phyloP scores from a whole-genome alignment of 164 flowering plant species.

The Magnolia changhungtana region DNA sequence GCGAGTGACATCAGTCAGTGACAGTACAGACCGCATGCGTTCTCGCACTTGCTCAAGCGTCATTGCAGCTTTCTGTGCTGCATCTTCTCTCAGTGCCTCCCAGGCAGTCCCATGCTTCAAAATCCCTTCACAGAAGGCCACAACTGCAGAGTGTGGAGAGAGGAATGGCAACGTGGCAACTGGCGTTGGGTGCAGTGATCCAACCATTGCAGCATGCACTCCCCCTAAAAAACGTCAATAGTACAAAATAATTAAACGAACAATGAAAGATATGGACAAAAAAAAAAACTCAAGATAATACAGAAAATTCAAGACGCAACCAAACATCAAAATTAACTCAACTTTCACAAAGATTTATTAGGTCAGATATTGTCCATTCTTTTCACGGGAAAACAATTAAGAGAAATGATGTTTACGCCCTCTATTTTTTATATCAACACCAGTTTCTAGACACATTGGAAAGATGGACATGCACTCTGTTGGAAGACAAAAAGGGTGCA shows the following conservation, averaged over 20 bases:
- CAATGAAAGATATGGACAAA: background rate
- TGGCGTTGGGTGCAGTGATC: slow-evolving; percentile 92
- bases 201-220: slow-evolving; percentile 99
- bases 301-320: background rate
- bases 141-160: slow-evolving; percentile 94
- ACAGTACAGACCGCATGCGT: slow-evolving; percentile 75
- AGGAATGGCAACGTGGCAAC: slow-evolving; percentile 96
- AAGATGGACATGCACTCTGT: background rate
- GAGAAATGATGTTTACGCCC: background rate
- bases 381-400: background rate
- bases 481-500: background rate
- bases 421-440: background rate
- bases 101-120: slow-evolving; percentile 91
- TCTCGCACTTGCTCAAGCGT: slow-evolving; percentile 87
- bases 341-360: background rate
- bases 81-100: slow-evolving; percentile 86
- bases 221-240: slow-evolving; percentile 50
- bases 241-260: background rate
- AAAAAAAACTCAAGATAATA: no score
- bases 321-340: background rate
- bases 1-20: slow-evolving; percentile 96
- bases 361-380: background rate
- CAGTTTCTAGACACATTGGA: background rate
- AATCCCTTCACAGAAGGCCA: slow-evolving; percentile 97
- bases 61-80: slow-evolving; percentile 50